Base-by-base conservation (phyloP, 148 eudicot genomes). In the Diospyros lotus region DNA sequence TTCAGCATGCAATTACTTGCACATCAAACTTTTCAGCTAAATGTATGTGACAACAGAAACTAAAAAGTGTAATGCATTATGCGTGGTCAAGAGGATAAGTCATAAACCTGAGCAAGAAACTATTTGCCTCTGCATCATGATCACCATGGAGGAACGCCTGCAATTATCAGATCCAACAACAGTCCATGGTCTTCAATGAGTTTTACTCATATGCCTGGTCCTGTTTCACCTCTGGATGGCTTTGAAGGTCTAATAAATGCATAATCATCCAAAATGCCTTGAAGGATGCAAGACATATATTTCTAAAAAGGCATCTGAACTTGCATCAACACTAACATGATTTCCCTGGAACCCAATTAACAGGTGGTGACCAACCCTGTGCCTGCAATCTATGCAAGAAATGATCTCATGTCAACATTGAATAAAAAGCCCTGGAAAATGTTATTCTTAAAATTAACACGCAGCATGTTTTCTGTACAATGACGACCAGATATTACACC, bases 91-190 rank as follows among this genome's bases (percentile, higher is more conserved):
- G 63, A 72, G n/a, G 75, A 72, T 14, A 14, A 28, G 15, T 42
- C 12, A 44, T 13, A 18, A 73, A 44, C 56, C 75, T 60, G 52
- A 73, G 75, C 43, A 9, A 60, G 66, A 73, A 60, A 12, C 15
- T 73, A 43, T 53, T 8, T 1, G 38, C 14, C 74, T 58, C 64
- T 55, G 43, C 60, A 38, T 64, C 68, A 69, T 69, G n/a, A 28
- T 39, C 28, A 8, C 15, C 56, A 28, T 18, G 15, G 56, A 48
- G n/a, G 12, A 48, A 68, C 10, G 28, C 28, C 28, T 28, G 28
- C 52, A 48, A 8, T 4, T 48, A 48, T 41, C 56, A 50, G 11
- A 13, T 28, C 9, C 5, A 18, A 67, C n/a, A 67, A 7, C n/a
- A 28, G 13, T 28, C 58, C 50, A 18, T 38, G 54, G 54, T 15